Evolutionary conservation across 345 rosid genomes (phyloP).

Genomic region (Rhizophora mangle): DNA sequence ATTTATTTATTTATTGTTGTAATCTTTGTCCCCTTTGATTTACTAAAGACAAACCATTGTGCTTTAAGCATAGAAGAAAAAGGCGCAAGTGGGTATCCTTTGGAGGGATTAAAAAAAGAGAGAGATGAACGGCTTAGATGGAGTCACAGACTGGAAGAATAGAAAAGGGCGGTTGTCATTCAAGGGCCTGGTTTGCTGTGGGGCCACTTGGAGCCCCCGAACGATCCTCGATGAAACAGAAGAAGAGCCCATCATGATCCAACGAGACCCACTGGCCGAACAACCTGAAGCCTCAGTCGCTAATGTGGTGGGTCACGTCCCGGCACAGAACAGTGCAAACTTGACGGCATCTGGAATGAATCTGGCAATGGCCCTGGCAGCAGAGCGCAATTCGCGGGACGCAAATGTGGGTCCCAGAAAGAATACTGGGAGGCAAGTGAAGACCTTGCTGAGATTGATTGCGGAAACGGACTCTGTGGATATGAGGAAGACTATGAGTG

Average conservation of each 20-base stretch:
- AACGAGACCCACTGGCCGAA: conserved; percentile 1
- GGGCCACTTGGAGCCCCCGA: conserved; percentile 38
- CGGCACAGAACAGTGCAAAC: neutral
- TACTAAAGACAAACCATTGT: too few species aligned
- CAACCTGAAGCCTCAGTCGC: neutral
- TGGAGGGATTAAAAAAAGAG: too few species aligned
- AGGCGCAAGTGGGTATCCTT: too few species aligned
- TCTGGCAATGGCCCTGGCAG: conserved; percentile 76
- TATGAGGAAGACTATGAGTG: conserved; percentile 13
- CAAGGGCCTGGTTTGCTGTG: conserved; percentile 65
- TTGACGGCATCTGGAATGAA: conserved; percentile 37
- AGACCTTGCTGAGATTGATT: conserved; percentile 68
- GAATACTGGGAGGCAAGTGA: conserved; percentile 20
- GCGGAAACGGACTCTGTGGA: conserved; percentile 69
- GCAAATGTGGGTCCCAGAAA: conserved; percentile 12
- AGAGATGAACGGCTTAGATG: conserved; percentile 33
- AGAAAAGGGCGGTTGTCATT: conserved; percentile 63
- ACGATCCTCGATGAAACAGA: conserved; percentile 24
- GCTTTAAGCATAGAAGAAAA: too few species aligned
- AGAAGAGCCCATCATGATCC: conserved; percentile 12
- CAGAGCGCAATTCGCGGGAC: conserved; percentile 50
- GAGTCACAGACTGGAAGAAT: conserved; percentile 48
- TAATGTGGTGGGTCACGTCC: neutral
- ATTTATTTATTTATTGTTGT: too few species aligned
- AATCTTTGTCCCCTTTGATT: too few species aligned